These are phyloP conservation scores for Erucastrum elatum DNA, from an alignment of 345 rosid genomes.

Conservation along the genomic window DNA sequence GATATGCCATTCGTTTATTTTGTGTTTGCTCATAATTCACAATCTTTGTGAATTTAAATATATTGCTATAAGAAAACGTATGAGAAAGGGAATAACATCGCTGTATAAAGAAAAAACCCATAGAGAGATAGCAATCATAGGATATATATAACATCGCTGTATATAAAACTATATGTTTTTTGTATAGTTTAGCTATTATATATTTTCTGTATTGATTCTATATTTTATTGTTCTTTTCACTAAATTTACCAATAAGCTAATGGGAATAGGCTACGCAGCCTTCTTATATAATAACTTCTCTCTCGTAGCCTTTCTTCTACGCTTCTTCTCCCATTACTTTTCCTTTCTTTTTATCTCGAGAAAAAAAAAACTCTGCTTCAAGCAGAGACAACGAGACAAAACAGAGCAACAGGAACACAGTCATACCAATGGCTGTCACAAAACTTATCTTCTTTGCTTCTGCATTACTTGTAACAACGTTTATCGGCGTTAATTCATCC, in stretches of 20 bases:
- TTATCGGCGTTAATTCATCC: slow-evolving; percentile 42
- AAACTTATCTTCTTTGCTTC: slow-evolving; percentile 38
- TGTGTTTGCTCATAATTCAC: not conserved
- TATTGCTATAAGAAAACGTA: not conserved
- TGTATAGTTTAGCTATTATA: not conserved
- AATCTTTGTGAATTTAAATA: not conserved
- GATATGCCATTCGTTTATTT: not conserved
- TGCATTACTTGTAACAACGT: slow-evolving; percentile 44
- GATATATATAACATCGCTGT: slow-evolving; percentile 4
- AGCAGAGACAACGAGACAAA: slow-evolving; percentile 26
- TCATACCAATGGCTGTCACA: slow-evolving; percentile 53
- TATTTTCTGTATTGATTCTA: not conserved
- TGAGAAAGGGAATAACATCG: not conserved
- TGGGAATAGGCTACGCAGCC: slow-evolving; percentile 10
- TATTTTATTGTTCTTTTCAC: not conserved
- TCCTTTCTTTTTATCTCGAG: not conserved
- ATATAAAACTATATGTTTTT: not conserved
- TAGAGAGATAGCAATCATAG: not conserved
- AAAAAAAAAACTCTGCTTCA: slow-evolving; percentile 25
- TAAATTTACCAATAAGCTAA: slow-evolving; percentile 17
- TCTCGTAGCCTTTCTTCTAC: slow-evolving; percentile 29
- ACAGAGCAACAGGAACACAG: slow-evolving; percentile 25
- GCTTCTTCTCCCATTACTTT: slow-evolving; percentile 9
- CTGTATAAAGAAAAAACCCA: not conserved
- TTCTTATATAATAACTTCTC: slow-evolving; percentile 35